These are phyloP conservation scores for Cicer judaicum DNA, from an alignment of 306 rosid genomes.

Conservation along the genomic window DNA sequence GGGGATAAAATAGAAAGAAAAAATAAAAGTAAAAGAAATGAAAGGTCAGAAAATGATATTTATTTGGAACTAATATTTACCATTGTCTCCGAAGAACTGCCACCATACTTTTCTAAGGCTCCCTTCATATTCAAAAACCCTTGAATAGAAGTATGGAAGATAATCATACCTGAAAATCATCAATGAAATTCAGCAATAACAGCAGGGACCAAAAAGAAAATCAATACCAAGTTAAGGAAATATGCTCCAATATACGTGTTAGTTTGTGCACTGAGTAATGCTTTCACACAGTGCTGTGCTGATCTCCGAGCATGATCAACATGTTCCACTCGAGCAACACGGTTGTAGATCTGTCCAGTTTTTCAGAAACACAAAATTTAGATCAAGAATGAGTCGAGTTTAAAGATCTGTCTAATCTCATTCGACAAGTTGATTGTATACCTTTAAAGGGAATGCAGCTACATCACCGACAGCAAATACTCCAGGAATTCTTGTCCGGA, in stretches of 20 bases:
- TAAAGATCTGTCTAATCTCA: constrained; percentile 63
- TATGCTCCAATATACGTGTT: constrained; percentile 55
- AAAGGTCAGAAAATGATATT: background rate
- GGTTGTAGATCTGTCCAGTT: constrained; percentile 74
- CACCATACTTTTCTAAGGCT: constrained; percentile 91
- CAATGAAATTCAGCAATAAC: constrained; percentile 35
- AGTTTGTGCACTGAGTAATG: constrained; percentile 79
- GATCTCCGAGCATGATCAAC: constrained; percentile 98
- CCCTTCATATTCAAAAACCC: constrained; percentile 95
- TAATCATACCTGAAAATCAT: constrained; percentile 76
- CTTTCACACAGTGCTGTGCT: constrained; percentile 81
- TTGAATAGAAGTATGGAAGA: constrained; percentile 91
- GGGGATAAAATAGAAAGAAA: background rate
- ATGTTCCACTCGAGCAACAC: constrained; percentile 82
- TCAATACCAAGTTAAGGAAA: constrained; percentile 23
- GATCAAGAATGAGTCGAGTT: constrained; percentile 28
- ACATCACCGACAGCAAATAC: constrained; percentile 92
- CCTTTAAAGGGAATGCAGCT: constrained; percentile 92
- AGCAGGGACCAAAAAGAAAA: background rate
- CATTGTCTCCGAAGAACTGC: constrained; percentile 94
- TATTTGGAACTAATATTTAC: constrained; percentile 49
- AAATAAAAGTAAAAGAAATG: background rate
- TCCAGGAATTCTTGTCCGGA: constrained; percentile 79
- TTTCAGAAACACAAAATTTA: constrained; percentile 36
- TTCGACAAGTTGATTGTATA: constrained; percentile 42